These are phyloP conservation scores for Pseudisothecium myosuroides DNA, from an alignment of 225 moss, liverwort and hornwort species.

Conservation along the genomic window DNA sequence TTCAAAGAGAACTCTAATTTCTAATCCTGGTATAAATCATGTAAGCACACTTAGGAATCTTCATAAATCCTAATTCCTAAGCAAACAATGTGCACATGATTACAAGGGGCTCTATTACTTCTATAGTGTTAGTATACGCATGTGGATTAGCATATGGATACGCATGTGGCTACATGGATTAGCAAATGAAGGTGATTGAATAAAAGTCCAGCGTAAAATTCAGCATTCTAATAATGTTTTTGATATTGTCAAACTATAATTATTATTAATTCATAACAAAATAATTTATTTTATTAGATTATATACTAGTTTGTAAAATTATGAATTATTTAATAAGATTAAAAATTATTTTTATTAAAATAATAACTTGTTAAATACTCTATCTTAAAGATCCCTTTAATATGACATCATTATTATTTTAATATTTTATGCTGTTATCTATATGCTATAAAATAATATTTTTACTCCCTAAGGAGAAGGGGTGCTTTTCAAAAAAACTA, in stretches of 20 bases:
- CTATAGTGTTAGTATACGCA: neutral
- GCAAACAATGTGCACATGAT: neutral
- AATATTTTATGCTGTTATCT: neutral
- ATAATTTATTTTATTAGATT: too few species aligned
- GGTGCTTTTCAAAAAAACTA: neutral
- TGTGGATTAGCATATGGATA: too few species aligned
- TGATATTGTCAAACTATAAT: too few species aligned
- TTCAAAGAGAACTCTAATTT: neutral
- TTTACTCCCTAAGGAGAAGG: neutral
- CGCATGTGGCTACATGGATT: neutral
- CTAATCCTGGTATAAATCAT: too few species aligned
- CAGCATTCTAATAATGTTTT: too few species aligned
- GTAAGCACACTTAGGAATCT: too few species aligned
- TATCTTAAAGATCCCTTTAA: neutral
- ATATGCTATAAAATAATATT: neutral
- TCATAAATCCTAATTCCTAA: neutral
- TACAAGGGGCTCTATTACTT: neutral
- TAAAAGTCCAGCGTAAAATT: neutral
- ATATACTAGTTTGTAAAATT: too few species aligned
- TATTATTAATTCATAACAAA: too few species aligned
- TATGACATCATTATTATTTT: neutral
- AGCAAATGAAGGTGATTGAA: neutral
- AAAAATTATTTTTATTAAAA: too few species aligned
- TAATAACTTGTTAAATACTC: too few species aligned
- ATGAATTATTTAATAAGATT: neutral